Conservation (phyloP, 306 rosid genomes). For the Alnus glutinosa region DNA sequence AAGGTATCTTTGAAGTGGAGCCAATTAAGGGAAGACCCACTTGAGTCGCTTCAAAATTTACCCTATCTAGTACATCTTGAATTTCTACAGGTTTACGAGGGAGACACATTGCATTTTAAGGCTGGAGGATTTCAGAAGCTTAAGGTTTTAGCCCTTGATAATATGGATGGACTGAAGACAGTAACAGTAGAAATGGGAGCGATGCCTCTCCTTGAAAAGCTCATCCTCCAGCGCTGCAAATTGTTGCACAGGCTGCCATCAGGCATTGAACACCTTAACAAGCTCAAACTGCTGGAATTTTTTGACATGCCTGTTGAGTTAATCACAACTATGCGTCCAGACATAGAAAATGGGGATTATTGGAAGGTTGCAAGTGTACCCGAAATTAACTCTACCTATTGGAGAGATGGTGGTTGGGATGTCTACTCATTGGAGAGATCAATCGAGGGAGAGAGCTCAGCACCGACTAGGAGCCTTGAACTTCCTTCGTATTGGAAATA, state of each 20-base stretch:
- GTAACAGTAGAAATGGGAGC: constrained; percentile 53
- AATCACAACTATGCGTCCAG: constrained; percentile 44
- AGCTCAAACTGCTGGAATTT: constrained; percentile 54
- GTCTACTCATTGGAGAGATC: constrained; percentile 10
- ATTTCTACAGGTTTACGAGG: constrained; percentile 48
- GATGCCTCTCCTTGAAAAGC: constrained; percentile 63
- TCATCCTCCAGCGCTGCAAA: constrained; percentile 51
- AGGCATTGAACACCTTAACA: constrained; percentile 51
- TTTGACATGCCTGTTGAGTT: constrained; percentile 63
- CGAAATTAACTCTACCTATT: constrained; percentile 52
- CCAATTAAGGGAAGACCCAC: constrained; percentile 34
- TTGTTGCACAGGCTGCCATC: constrained; percentile 47
- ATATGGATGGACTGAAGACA: constrained; percentile 44
- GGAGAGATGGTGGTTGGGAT: constrained; percentile 71
- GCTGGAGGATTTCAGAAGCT: constrained; percentile 57
- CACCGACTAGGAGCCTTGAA: too few relatives aligned
- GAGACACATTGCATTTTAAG: constrained; percentile 45
- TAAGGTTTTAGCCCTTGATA: constrained; percentile 56
- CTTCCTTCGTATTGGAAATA: too few relatives aligned
- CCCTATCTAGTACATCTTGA: constrained; percentile 55
- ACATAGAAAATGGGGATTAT: constrained; percentile 43
- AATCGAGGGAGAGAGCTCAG: too few relatives aligned
- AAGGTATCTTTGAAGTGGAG: constrained; percentile 46
- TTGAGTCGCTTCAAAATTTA: constrained; percentile 36
- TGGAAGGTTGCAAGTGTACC: constrained; percentile 54